Evolutionary conservation across 768 basidiomycete genomes (phyloP), one percentile per base, ranked within the genome.

Genomic region (Epithele typhae): DNA sequence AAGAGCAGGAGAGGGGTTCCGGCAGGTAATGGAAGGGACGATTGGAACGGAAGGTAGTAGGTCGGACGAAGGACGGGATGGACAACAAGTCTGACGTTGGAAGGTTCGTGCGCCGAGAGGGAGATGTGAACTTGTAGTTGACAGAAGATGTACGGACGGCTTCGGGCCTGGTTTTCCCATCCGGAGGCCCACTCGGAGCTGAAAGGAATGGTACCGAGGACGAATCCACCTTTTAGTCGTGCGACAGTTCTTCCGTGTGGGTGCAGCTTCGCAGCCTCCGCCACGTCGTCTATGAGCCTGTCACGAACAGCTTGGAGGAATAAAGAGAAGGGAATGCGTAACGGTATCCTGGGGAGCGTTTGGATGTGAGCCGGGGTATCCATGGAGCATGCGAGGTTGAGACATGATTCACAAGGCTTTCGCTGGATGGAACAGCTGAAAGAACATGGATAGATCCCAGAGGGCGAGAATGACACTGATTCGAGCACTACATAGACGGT

Each of bases 1-100:
- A 90, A 71, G 3, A 92, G 70, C 9, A 71, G 74, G 41, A 91
- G 81, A 8, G 87, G 86, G 10, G 81, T 73, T 8, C 87, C 87
- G 9, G 78, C 62, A 22, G 74, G 61, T 15, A 79, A 59, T 18
- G 79, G 76, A 11, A 74, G 63, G 21, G 43, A 32, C 17, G 48
- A 37, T 12, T 52, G 46, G 5, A 89, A 66, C 8, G 81, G 75
- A 37, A 82, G 64, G 56, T 79, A 79, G 17, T 77, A 73, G 2
- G 85, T 84, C 5, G 77, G 62, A 10, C 72, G 66, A 27, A 87
- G 69, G 15, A 77, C 68, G 1, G 84, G 80, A 48, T 85, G 84
- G n/a, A 90, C 64, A 24, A 85, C 66, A n/a, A 88, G 63, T 46
- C 74, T 73, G 22, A 62, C 68, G 35, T 38, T 34, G 23, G 52